phyloP scores from a whole-genome alignment of 2,329 filamentous ascomycete species.

The Fusarium sp. region DNA sequence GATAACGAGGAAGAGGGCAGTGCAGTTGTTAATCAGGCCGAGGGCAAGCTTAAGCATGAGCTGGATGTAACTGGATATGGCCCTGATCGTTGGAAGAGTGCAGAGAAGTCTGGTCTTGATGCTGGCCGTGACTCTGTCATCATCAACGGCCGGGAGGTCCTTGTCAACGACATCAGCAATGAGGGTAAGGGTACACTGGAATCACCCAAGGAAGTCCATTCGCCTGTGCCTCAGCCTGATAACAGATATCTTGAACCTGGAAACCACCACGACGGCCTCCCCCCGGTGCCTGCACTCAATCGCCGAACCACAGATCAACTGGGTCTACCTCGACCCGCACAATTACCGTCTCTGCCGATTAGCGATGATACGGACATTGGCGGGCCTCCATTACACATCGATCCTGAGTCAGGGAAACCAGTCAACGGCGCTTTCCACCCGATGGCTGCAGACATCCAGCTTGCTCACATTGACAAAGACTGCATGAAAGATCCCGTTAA shows the following conservation, averaged over 20 bases:
- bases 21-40: conserved; percentile 53
- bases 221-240: conserved; percentile 40
- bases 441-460: conserved; percentile 73
- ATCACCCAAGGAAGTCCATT: conserved; percentile 49
- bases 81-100: conserved; percentile 75
- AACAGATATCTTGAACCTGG: conserved; percentile 47
- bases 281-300: conserved; percentile 65
- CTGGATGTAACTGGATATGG: conserved; percentile 84
- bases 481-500: conserved; percentile 94
- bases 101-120: conserved; percentile 67
- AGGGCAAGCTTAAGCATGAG: conserved; percentile 68
- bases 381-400: conserved; percentile 70
- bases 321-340: conserved; percentile 72
- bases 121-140: conserved; percentile 76
- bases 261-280: conserved; percentile 60
- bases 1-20: conserved; percentile 8
- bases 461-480: conserved; percentile 80
- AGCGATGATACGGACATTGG: conserved; percentile 85
- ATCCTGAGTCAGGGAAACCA: conserved; percentile 60
- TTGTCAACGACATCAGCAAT: conserved; percentile 69
- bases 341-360: conserved; percentile 74
- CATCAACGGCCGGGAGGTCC: conserved; percentile 73
- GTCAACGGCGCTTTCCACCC: conserved; percentile 58
- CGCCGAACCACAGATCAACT: conserved; percentile 72
- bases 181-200: conserved; percentile 70